Percentiles rank a stretch among this genome's conserved stretches.
Evolutionary conservation across 140 eudicot species (phyloP).

Genomic region (Senecio squalidus): DNA sequence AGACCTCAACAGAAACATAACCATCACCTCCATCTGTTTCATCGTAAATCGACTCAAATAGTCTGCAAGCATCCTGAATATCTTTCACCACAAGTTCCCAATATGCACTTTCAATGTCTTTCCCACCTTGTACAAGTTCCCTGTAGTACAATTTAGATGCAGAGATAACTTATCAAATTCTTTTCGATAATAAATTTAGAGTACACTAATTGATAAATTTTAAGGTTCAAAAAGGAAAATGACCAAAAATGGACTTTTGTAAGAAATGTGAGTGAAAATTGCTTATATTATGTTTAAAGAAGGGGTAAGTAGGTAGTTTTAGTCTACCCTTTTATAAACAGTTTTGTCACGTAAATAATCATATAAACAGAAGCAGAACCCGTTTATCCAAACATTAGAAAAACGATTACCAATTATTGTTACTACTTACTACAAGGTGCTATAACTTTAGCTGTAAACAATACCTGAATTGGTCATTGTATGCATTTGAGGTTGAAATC

Average conservation of each 20-base stretch:
- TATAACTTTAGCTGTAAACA: background rate
- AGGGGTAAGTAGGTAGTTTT: background rate
- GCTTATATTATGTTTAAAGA: no score
- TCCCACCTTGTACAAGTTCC: slow-evolving; percentile 92
- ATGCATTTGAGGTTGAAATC: slow-evolving; percentile 94
- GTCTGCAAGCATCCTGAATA: slow-evolving; percentile 95
- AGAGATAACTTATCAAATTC: background rate
- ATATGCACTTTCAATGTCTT: slow-evolving; percentile 91
- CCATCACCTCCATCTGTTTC: slow-evolving; percentile 89
- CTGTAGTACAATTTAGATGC: slow-evolving; percentile 28
- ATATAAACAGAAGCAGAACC: background rate
- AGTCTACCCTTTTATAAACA: background rate
- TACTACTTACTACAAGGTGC: background rate
- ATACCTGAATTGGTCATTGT: slow-evolving; percentile 94
- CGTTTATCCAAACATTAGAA: background rate
- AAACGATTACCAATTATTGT: no score
- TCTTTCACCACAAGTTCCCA: slow-evolving; percentile 99
- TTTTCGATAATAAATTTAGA: no score
- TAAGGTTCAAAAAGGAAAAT: no score
- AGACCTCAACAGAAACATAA: slow-evolving; percentile 97
- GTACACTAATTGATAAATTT: no score
- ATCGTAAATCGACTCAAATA: slow-evolving; percentile 87
- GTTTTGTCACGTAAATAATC: background rate
- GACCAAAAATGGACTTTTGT: no score
- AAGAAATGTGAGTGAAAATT: no score